phyloP scores from a whole-genome alignment of 176 grass and related monocot genomes.

The Oryza brachyantha region DNA sequence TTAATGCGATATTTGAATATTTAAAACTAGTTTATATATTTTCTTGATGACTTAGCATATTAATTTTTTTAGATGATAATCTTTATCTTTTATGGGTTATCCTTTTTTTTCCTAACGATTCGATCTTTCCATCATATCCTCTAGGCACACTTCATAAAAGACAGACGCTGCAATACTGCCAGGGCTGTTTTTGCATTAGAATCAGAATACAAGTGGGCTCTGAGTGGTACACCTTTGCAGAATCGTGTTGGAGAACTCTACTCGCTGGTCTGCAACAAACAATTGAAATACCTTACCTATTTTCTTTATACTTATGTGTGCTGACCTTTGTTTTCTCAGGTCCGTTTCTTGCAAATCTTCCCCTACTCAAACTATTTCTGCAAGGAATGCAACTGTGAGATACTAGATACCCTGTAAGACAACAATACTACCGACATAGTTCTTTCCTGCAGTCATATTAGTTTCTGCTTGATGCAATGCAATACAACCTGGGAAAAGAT shows the following conservation, averaged over 20 bases:
- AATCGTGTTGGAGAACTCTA: conserved; percentile 99
- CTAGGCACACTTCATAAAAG: conserved; percentile 96
- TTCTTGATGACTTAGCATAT: neutral
- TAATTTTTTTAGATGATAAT: conserved; percentile 2
- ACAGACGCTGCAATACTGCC: conserved; percentile 81
- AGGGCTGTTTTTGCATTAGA: conserved; percentile 83
- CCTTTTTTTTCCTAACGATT: conserved; percentile 6
- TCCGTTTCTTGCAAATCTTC: conserved; percentile 94
- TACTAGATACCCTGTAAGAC: conserved; percentile 68
- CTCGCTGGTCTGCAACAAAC: conserved; percentile 64
- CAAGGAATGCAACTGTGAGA: conserved; percentile 86
- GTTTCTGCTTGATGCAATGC: neutral
- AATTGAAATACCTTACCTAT: conserved; percentile 3
- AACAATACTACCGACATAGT: neutral
- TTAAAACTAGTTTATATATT: neutral
- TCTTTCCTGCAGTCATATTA: neutral
- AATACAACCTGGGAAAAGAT: neutral
- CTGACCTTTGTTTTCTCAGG: conserved; percentile 47
- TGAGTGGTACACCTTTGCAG: conserved; percentile 97
- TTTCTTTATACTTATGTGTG: conserved; percentile 29
- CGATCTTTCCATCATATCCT: conserved; percentile 20
- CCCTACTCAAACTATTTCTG: conserved; percentile 91
- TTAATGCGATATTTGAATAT: neutral
- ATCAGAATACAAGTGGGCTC: conserved; percentile 87
- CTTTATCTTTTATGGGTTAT: neutral